Base-by-base conservation (phyloP, 768 basidiomycete genomes). In the Amylocystis lapponica region DNA sequence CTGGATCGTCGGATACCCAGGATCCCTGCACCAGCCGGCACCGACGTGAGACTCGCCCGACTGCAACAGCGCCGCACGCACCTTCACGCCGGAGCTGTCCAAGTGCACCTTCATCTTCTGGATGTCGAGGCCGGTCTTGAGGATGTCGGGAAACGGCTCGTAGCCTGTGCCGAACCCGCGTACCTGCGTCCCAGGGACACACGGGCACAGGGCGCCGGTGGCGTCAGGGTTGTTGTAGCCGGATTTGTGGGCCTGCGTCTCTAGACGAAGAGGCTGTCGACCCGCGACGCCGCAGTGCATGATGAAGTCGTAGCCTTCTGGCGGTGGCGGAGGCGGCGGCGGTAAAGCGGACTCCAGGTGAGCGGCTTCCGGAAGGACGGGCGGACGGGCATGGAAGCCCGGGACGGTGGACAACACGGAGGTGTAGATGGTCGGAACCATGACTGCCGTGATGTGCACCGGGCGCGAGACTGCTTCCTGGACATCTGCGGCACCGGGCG, bases 281-380 rank as follows among this genome's bases (percentile, higher is more conserved):
- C 78, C 76, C 5, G 80, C 81, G 14, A 81, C 77, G 3, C 83
- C 83, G 22, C 85, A 69, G 52, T 86, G 83, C 51, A 85, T 74
- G 41, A 85, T 72, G 52, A 86, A 75, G 54, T 85, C 82, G 51
- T 78, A 85, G 12, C 79, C 80, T 39, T 61, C 62, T n/a, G 61
- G 57, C 16, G 70, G 68, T n/a, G n/a, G n/a, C n/a, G n/a, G n/a
- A n/a, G n/a, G n/a, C 7, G 57, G 48, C 2, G 73, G 72, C 1
- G 72, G 61, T 19, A 69, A 47, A 17, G 70, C 59, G 25, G 62
- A 66, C 12, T 57, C 54, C 2, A 60, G 60, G n/a, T 66, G 58
- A 4, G 62, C 59, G 4, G 71, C 66, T 1, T 70, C 55, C 16
- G 75, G 65, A 7, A 72, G 55, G 22, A 57, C 44, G 8, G 83